Evolutionary conservation across 106 monocot genomes (phyloP), one percentile per base, ranked within the genome.

Genomic region (Dioscorea dumetorum): DNA sequence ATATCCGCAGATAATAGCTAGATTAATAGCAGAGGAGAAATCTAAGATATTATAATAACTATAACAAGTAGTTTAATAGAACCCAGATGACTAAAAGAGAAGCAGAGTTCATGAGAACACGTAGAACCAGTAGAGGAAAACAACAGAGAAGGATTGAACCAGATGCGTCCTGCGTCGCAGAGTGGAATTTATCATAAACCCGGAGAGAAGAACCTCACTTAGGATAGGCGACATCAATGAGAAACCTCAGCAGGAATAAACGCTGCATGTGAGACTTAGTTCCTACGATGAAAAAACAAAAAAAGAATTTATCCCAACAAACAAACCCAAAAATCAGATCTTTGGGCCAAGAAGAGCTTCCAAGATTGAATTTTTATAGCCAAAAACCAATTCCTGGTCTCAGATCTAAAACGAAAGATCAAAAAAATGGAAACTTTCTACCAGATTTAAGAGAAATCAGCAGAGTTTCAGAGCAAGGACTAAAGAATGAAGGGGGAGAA

Each of bases 41-140:
- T 6, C 41, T 41, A 41, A 41, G 41, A 41, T 0, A 41, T 41
- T 41, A 41, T 41, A 28, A 28, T 28, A 28, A 28, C 28, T 28
- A 28, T 41, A 3, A 41, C 9, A 8, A 6, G 41, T 41, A 41
- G 9, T 19, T 24, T 16, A 66, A 64, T 6, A 41, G 67, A n/a
- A 48, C 31, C 23, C 16, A 50, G 58, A 49, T 41, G 35, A 28
- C 12, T 48, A 23, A 21, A 33, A n/a, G 58, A 12, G 54, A 7
- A 63, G 19, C 31, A 24, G 10, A 71, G 72, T 59, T 77, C 74
- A 76, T 67, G 88, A 88, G 72, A 88, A 88, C 13, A 88, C 88
- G 66, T 88, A 88, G 83, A 88, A 84, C 88, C 88, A 88, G 84
- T 88, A 81, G 58, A 88, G 88, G 80, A 88, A 88, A 18, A 88